Base-by-base conservation (phyloP, 495 filamentous ascomycete species). In the Penicillium verhagenii region DNA sequence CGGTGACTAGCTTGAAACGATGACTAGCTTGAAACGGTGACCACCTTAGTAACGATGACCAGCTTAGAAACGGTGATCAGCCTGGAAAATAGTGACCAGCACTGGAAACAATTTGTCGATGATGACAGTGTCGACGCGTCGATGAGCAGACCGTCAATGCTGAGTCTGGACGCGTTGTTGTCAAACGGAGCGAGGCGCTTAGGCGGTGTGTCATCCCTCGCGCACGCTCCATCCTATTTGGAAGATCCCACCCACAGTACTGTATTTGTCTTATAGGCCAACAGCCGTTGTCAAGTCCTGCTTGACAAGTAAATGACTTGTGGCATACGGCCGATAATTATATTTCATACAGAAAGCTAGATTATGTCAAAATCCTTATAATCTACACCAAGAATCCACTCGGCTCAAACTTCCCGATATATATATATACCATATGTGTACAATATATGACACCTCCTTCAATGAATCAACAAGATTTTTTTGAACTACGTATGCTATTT, bases 401-500 rank as follows among this genome's bases (percentile, higher is more conserved):
- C n/a, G 40, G 40, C 40, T 44, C 6, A n/a, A 44, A 13, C 40
- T 44, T 44, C 40, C 21, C 40, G 40, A n/a, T 44, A 44, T 44
- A 44, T 35, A 35, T 35, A 35, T 35, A 16, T 35, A n/a, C 2
- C 8, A 3, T n/a, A n/a, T n/a, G n/a, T n/a, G n/a, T n/a, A n/a
- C n/a, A n/a, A n/a, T n/a, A n/a, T n/a, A n/a, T n/a, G n/a, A 10
- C 21, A 44, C 21, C 9, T 44, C 40, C 25, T 10, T 25, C 11
- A 14, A 44, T 24, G 2, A 44, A 44, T 44, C 4, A 44, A 44
- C 21, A 44, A 44, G 9, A 44, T 44, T 44, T 44, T 25, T 44
- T 23, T 43, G 40, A n/a, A 25, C 40, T 44, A 44, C 8, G 23
- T 1, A 23, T 2, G n/a, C n/a, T 8, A 29, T 8, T 2, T 10